A percentile compares a stretch with the other conserved stretches of the same genome.
Conservation (phyloP, 192 early-diverging fungal genomes). For the Coemansia sp. region DNA sequence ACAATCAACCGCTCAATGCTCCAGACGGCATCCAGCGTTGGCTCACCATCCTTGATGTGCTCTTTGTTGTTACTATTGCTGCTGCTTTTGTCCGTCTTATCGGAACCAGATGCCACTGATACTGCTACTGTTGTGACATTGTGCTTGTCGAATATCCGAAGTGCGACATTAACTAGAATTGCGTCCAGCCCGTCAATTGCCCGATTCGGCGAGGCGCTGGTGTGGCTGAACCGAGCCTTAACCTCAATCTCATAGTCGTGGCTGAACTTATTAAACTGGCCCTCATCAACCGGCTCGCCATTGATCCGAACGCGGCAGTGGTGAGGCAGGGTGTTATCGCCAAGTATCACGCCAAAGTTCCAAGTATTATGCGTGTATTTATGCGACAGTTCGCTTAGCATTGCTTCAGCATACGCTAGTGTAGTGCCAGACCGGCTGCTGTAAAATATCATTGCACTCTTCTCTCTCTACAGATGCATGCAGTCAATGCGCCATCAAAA, state of each 20-base stretch:
- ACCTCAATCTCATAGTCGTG: slow-evolving; percentile 15
- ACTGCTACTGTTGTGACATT: slow-evolving; percentile 31
- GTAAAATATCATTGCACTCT: slow-evolving; percentile 31
- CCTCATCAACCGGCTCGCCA: slow-evolving; percentile 22
- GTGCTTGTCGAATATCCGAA: slow-evolving; percentile 29
- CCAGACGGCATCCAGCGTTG: background rate
- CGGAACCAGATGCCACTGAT: slow-evolving; percentile 8
- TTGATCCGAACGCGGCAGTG: slow-evolving; percentile 31
- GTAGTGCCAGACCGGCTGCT: slow-evolving; percentile 20
- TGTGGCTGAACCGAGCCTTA: slow-evolving; percentile 6
- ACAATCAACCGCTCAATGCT: slow-evolving; percentile 32
- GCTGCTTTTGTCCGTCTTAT: background rate
- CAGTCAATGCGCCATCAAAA: background rate
- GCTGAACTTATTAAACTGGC: slow-evolving; percentile 22
- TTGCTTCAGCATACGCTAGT: slow-evolving; percentile 42
- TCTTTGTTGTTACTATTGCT: background rate
- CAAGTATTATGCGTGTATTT: slow-evolving; percentile 13
- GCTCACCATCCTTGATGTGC: background rate
- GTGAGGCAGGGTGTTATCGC: slow-evolving; percentile 23
- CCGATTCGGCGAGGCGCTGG: background rate
- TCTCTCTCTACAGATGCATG: slow-evolving; percentile 22
- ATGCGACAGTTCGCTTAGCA: slow-evolving; percentile 31
- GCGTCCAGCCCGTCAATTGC: slow-evolving; percentile 13
- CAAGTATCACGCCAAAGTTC: slow-evolving; percentile 35
- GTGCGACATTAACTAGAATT: slow-evolving; percentile 31